These are phyloP conservation scores for Penicillium alfredii DNA, from an alignment of 495 filamentous ascomycete genomes.

Conservation along the genomic window DNA sequence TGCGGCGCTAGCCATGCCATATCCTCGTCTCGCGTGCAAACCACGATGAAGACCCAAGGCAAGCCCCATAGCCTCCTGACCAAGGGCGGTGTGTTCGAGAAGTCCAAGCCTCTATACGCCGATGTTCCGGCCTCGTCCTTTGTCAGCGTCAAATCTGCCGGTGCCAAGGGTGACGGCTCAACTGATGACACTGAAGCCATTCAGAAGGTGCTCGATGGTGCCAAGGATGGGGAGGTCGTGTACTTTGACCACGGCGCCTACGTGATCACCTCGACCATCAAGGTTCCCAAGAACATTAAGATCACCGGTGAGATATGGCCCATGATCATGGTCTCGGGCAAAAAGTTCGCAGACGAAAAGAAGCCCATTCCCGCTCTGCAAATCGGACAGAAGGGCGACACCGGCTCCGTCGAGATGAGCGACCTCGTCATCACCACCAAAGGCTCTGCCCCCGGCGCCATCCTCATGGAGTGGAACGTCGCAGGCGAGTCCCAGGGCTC, in stretches of 20 bases:
- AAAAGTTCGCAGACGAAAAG: slow-evolving; percentile 59
- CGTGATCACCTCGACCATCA: slow-evolving; percentile 74
- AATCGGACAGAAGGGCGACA: slow-evolving; percentile 73
- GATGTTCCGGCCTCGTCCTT: slow-evolving; percentile 42
- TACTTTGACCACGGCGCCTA: slow-evolving; percentile 94
- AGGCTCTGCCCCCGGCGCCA: slow-evolving; percentile 76
- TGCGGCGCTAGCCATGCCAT: slow-evolving; percentile 27
- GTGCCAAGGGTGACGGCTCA: slow-evolving; percentile 70
- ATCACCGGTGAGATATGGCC: slow-evolving; percentile 93
- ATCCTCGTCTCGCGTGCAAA: slow-evolving; percentile 36
- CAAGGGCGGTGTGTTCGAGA: slow-evolving; percentile 53
- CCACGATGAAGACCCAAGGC: slow-evolving; percentile 23
- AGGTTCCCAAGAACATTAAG: slow-evolving; percentile 56
- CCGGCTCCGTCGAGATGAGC: slow-evolving; percentile 73
- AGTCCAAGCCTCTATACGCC: slow-evolving; percentile 64
- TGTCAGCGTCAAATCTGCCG: slow-evolving; percentile 66
- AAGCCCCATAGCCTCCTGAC: slow-evolving; percentile 37
- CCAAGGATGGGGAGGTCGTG: slow-evolving; percentile 55
- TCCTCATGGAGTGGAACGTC: slow-evolving; percentile 89
- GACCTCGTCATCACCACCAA: slow-evolving; percentile 58
- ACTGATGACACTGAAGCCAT: slow-evolving; percentile 58
- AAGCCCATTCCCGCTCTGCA: slow-evolving; percentile 62
- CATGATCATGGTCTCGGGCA: slow-evolving; percentile 76
- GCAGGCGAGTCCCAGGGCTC: slow-evolving; percentile 59
- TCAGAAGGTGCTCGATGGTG: slow-evolving; percentile 65